Base-by-base conservation (phyloP, 1,139 yeast genomes). In the Sugiyamaella japonica region DNA sequence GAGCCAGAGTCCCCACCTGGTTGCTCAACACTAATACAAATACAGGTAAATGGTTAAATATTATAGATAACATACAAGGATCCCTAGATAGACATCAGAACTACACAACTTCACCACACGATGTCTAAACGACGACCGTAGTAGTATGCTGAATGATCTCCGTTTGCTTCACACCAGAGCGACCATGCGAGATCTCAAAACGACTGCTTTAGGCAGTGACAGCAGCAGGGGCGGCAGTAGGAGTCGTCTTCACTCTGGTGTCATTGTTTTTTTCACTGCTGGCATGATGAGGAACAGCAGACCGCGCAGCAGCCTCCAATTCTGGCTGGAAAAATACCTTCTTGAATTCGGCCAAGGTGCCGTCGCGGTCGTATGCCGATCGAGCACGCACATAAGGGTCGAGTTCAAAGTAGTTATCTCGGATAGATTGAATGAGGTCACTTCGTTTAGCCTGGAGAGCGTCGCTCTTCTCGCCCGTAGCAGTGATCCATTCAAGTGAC, bases 381-480 rank as follows among this genome's bases (percentile, higher is more conserved):
- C 86, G 80, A 36, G 86, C 81, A 66, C 96, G 81, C 44, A 86
- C 70, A 63, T 84, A 87, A 0, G 91, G 89, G 66, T 89, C 96
- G 54, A 85, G 69, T 44, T 71, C 67, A 66, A 78, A 74, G 70
- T 85, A 89, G 66, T 86, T 85, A 31, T 73, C 69, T 15, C 80
- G 73, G 45, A 88, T 66, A 58, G 78, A 71, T 38, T 70, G 71
- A 48, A 85, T 82, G 23, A 84, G 50, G 16, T 72, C 70, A 36
- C 79, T 71, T 70, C 86, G 82, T 61, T 78, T 76, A 17, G 67
- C 69, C 66, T 78, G 71, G 55, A 69, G 73, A 48, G 72, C 70
- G 37, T 74, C 70, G 50, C 79, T 76, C 12, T 74, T 78, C n/a
- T 73, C 76, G 4, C 68, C 69, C 16, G 63, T 58, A 17, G 63